phyloP scores from a whole-genome alignment of 257 asterid genomes.

The Ophiorrhiza pumila region DNA sequence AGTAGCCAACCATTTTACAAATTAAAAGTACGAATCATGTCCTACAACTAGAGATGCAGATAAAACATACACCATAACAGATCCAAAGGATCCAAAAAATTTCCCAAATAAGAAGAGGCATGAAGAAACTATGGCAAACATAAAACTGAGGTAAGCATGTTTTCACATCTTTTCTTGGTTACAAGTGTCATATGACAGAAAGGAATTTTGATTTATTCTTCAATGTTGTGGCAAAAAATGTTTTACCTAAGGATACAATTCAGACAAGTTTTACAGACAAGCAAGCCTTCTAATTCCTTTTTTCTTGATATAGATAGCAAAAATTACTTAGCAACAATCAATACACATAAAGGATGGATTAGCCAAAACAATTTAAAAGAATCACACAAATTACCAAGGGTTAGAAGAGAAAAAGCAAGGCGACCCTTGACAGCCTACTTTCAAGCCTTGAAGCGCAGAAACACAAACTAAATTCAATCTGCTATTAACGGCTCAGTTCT shows the following conservation, averaged over 20 bases:
- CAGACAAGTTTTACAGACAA: neutral
- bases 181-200: neutral
- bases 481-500: neutral
- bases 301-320: too few relatives aligned
- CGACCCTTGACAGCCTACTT: neutral
- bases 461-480: neutral
- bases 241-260: neutral
- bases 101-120: neutral
- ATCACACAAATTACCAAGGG: neutral
- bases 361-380: too few relatives aligned
- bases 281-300: too few relatives aligned
- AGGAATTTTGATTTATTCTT: neutral
- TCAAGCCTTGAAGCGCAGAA: neutral
- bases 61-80: neutral
- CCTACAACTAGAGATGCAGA: too few relatives aligned
- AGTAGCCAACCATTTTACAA: too few relatives aligned
- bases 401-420: neutral
- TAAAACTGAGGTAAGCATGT: too few relatives aligned
- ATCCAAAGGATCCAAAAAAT: neutral
- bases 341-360: neutral
- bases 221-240: neutral
- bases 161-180: neutral
- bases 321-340: too few relatives aligned
- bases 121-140: neutral
- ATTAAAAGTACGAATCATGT: too few relatives aligned